Evolutionary conservation across 441 rosid genomes (phyloP).

Genomic region (Capsella rubella): DNA sequence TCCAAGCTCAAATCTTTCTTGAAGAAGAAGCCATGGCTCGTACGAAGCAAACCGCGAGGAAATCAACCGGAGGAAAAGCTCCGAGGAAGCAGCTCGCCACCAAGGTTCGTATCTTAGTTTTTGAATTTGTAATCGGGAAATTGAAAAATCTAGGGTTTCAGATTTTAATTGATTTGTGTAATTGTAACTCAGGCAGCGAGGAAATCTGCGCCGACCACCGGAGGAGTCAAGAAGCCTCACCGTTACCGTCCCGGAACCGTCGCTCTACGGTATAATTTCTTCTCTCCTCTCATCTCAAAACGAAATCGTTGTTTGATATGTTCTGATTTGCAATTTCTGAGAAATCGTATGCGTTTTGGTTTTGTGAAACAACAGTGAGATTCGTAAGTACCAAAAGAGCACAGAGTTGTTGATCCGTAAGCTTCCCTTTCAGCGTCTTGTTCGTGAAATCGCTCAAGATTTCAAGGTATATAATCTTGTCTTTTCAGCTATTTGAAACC

Average conservation of each 20-base stretch:
- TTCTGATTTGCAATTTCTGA: not conserved
- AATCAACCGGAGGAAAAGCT: constrained; percentile 55
- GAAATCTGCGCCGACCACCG: constrained; percentile 55
- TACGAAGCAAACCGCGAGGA: constrained; percentile 62
- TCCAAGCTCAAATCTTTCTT: not conserved
- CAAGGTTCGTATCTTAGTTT: constrained; percentile 36
- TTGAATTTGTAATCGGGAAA: not conserved
- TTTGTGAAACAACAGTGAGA: constrained; percentile 42
- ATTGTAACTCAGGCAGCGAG: constrained; percentile 45
- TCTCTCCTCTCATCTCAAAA: not conserved
- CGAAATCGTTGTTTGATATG: not conserved
- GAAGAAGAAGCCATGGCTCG: constrained; percentile 50
- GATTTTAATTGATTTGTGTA: not conserved
- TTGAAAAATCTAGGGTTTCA: constrained; percentile 11
- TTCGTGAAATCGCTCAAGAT: constrained; percentile 55
- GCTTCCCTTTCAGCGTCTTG: constrained; percentile 53
- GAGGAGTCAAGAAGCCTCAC: constrained; percentile 56
- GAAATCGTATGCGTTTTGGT: not conserved
- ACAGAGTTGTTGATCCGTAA: constrained; percentile 55
- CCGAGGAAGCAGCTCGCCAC: constrained; percentile 56
- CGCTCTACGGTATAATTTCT: constrained; percentile 49
- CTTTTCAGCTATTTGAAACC: no score
- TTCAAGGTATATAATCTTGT: constrained; percentile 45
- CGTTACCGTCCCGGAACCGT: constrained; percentile 56
- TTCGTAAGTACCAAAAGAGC: constrained; percentile 54